Conservation (phyloP, 1,284 basidiomycete genomes). For the Malassezia sp. region DNA sequence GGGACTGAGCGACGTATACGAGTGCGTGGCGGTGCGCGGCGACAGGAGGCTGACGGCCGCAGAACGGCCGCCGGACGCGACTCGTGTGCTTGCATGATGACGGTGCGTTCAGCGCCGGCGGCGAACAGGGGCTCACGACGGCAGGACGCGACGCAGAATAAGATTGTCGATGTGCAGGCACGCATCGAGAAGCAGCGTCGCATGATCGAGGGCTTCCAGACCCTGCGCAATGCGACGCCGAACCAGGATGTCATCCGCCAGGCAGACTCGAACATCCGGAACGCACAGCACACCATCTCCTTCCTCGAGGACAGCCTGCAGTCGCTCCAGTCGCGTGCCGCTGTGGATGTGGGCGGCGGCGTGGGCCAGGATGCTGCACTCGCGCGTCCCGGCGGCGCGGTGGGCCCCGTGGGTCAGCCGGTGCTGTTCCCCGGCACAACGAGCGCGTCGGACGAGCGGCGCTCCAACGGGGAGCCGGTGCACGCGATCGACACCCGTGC, state of each 20-base stretch:
- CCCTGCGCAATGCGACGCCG: constrained; percentile 65
- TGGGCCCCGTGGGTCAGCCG: not conserved
- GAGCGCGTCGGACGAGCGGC: not conserved
- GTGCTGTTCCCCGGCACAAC: not conserved
- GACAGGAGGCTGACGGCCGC: not conserved
- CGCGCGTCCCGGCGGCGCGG: not conserved
- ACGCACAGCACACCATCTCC: constrained; percentile 69
- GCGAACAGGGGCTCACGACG: not conserved
- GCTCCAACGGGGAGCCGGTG: not conserved
- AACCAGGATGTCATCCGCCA: constrained; percentile 72
- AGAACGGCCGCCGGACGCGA: not conserved
- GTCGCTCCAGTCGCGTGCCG: constrained; percentile 61
- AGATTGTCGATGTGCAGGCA: constrained; percentile 79
- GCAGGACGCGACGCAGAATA: constrained; percentile 55
- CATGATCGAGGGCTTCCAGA: constrained; percentile 73
- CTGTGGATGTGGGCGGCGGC: constrained; percentile 37
- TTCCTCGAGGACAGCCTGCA: constrained; percentile 79
- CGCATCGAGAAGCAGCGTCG: constrained; percentile 85
- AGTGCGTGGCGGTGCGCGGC: not conserved
- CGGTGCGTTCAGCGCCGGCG: no score
- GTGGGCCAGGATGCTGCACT: not conserved
- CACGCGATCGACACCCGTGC: constrained; percentile 16
- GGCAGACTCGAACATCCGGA: constrained; percentile 69
- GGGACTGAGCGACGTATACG: no score
- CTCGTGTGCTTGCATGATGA: not conserved